phyloP scores from a whole-genome alignment of 306 rosid species.

The Geum urbanum region DNA sequence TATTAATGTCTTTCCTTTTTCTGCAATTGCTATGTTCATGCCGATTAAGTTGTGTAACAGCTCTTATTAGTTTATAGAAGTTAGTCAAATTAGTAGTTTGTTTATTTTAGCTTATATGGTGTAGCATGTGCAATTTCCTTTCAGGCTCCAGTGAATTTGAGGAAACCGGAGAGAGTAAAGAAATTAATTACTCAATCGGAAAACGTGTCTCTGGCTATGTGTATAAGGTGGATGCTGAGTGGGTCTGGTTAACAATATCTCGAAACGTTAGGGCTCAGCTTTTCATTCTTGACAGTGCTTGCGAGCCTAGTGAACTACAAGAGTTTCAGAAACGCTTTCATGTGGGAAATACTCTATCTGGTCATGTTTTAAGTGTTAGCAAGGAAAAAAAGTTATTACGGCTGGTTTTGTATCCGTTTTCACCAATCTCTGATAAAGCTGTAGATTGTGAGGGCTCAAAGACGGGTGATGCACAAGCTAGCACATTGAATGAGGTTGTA shows the following conservation, averaged over 20 bases:
- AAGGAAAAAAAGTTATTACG: conserved; percentile 59
- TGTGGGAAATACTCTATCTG: conserved; percentile 62
- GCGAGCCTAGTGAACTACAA: conserved; percentile 68
- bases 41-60: background rate
- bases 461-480: conserved; percentile 28
- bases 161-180: conserved; percentile 28
- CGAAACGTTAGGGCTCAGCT: conserved; percentile 65
- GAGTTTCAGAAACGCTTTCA: conserved; percentile 56
- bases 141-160: conserved; percentile 49
- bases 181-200: conserved; percentile 51
- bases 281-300: conserved; percentile 70
- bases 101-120: background rate
- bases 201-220: conserved; percentile 67
- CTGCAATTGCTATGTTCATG: background rate
- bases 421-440: conserved; percentile 24
- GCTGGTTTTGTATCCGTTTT: conserved; percentile 41
- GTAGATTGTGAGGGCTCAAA: conserved; percentile 23
- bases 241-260: conserved; percentile 77
- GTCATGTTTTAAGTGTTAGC: conserved; percentile 52
- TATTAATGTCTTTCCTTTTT: background rate
- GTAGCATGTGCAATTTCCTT: conserved; percentile 26
- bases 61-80: background rate
- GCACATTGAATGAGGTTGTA: conserved; percentile 17
- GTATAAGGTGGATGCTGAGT: conserved; percentile 67
- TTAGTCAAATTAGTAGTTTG: background rate